Conservation (phyloP, 192 early-diverging fungal genomes). For the Mortierella claussenii region DNA sequence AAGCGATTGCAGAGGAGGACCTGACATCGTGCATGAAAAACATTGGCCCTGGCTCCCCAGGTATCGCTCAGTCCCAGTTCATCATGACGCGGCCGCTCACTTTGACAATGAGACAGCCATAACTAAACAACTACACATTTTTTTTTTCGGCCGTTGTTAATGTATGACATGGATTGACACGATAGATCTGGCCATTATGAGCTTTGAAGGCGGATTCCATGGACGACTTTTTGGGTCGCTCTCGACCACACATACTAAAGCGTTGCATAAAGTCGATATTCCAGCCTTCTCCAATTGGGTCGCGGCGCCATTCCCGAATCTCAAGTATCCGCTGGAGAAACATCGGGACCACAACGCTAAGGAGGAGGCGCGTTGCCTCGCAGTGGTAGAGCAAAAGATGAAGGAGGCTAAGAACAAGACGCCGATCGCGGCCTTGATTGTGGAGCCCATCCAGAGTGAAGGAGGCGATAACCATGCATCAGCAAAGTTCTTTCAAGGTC, state of each 20-base stretch:
- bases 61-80: conserved; percentile 1
- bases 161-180: background rate
- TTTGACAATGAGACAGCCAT: background rate
- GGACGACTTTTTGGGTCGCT: conserved; percentile 78
- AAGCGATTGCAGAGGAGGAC: conserved; percentile 53
- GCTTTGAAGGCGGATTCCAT: conserved; percentile 72
- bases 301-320: conserved; percentile 68
- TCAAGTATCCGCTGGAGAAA: conserved; percentile 73
- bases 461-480: conserved; percentile 81
- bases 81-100: background rate
- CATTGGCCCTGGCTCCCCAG: conserved; percentile 68
- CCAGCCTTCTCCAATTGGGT: conserved; percentile 66
- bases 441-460: conserved; percentile 81
- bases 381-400: conserved; percentile 62
- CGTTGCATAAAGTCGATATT: conserved; percentile 79
- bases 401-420: conserved; percentile 52
- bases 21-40: conserved; percentile 72
- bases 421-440: conserved; percentile 71
- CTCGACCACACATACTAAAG: conserved; percentile 73
- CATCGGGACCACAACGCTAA: conserved; percentile 65
- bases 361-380: conserved; percentile 68
- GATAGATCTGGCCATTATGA: conserved; percentile 69
- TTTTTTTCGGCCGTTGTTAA: background rate
- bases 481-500: conserved; percentile 69
- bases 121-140: background rate